Evolutionary conservation across 2,329 filamentous ascomycete genomes (phyloP).

Genomic region (Stylonectria norvegica): DNA sequence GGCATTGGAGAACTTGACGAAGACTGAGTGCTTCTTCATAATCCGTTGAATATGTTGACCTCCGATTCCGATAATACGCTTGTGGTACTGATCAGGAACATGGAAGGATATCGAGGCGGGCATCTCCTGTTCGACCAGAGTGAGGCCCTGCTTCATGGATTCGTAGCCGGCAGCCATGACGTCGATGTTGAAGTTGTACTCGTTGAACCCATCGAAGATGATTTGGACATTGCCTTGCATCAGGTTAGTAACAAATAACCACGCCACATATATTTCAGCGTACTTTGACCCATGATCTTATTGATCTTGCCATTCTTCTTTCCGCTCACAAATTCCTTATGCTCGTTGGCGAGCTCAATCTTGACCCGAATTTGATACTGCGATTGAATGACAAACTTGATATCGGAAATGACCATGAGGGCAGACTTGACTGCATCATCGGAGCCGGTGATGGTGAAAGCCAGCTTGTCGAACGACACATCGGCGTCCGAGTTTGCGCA

Average conservation of each 20-base stretch:
- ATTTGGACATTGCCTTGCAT: slow-evolving; percentile 83
- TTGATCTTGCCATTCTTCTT: slow-evolving; percentile 99
- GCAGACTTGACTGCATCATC: slow-evolving; percentile 95
- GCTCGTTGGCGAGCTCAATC: slow-evolving; percentile 97
- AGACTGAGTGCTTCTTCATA: slow-evolving; percentile 99
- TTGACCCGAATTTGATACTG: slow-evolving; percentile 95
- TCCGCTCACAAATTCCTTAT: slow-evolving; percentile 98
- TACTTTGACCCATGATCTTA: slow-evolving; percentile 98
- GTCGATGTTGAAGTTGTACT: slow-evolving; percentile 99
- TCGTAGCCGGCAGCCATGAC: slow-evolving; percentile 91
- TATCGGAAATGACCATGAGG: slow-evolving; percentile 89
- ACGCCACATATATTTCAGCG: slow-evolving; percentile 2
- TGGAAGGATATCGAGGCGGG: slow-evolving; percentile 98
- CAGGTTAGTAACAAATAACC: slow-evolving; percentile 16
- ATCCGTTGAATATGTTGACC: slow-evolving; percentile 98
- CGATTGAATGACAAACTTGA: slow-evolving; percentile 80
- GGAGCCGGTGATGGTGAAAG: slow-evolving; percentile 90
- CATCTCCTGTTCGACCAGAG: slow-evolving; percentile 97
- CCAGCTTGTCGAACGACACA: slow-evolving; percentile 88
- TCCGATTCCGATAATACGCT: slow-evolving; percentile 97
- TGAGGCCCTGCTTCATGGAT: slow-evolving; percentile 87
- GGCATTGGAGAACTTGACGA: slow-evolving; percentile 98
- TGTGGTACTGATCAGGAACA: slow-evolving; percentile 98
- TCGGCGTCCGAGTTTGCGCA: slow-evolving; percentile 96
- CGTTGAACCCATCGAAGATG: slow-evolving; percentile 97